A percentile compares a stretch with the other conserved stretches of the same genome.
These are phyloP conservation scores for Sporothrix protearum DNA, from an alignment of 2,329 filamentous ascomycete genomes.

Conservation along the genomic window DNA sequence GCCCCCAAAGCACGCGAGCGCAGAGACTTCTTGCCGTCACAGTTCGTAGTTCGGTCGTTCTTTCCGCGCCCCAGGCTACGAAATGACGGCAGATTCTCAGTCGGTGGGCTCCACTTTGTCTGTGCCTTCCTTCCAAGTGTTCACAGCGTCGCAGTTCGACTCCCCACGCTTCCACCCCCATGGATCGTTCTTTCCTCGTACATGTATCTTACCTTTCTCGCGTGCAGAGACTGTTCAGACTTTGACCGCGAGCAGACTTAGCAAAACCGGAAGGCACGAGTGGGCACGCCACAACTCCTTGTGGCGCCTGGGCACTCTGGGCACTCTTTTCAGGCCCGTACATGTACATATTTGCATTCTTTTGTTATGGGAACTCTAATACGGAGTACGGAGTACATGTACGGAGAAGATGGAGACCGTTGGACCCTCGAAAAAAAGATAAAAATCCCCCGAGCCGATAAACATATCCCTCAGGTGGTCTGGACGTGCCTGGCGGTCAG, in stretches of 20 bases:
- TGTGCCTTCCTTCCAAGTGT: not conserved
- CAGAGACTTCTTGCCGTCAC: not conserved
- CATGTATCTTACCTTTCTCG: not conserved
- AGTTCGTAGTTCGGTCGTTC: not conserved
- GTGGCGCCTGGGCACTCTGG: not conserved
- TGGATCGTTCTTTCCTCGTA: not conserved
- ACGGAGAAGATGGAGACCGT: not conserved
- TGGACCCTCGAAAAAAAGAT: not conserved
- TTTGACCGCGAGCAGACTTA: not conserved
- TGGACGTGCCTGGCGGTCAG: conserved; percentile 9
- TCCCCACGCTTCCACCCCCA: not conserved
- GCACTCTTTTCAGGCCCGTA: not conserved
- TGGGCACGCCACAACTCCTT: not conserved
- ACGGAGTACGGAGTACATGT: no score
- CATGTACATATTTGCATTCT: not conserved
- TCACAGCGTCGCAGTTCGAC: not conserved
- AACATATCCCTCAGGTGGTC: conserved; percentile 4
- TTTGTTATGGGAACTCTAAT: not conserved
- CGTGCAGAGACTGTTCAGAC: no score
- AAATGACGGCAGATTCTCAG: not conserved
- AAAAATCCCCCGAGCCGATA: not conserved
- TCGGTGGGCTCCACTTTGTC: not conserved
- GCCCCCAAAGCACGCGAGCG: not conserved
- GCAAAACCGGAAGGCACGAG: not conserved
- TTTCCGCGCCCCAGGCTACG: not conserved